These are phyloP conservation scores for Mortierella sp. DNA, from an alignment of 371 early-diverging fungal genomes.

Conservation along the genomic window DNA sequence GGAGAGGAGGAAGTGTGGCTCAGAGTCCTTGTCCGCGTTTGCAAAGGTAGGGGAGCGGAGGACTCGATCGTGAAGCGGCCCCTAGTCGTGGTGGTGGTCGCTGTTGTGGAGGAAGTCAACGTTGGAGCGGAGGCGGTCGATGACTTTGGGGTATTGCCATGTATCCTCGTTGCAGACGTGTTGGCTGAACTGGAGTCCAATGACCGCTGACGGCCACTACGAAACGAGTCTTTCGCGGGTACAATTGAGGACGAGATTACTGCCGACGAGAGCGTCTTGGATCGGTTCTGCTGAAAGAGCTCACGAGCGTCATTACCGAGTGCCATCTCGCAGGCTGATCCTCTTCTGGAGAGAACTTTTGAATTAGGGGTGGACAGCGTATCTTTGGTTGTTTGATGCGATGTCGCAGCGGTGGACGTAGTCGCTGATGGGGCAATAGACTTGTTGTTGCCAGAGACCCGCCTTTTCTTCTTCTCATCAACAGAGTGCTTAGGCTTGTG, in stretches of 20 bases:
- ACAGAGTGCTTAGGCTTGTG: neutral
- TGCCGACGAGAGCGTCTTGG: conserved; percentile 40
- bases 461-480: conserved; percentile 1
- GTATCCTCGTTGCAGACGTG: neutral
- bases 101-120: neutral
- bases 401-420: neutral
- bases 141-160: neutral
- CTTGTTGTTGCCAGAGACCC: neutral
- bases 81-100: conserved; percentile 31
- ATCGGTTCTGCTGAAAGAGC: conserved; percentile 41
- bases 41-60: conserved; percentile 7
- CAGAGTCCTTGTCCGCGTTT: conserved; percentile 35
- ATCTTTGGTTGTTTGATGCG: conserved; percentile 5
- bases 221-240: conserved; percentile 11
- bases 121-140: conserved; percentile 1
- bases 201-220: conserved; percentile 10
- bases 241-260: conserved; percentile 38
- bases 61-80: conserved; percentile 54
- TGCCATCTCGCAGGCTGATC: conserved; percentile 43
- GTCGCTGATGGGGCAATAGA: neutral
- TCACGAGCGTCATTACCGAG: conserved; percentile 40
- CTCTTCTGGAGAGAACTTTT: conserved; percentile 14
- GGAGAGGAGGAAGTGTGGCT: conserved; percentile 21
- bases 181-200: conserved; percentile 6
- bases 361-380: neutral